Base-by-base conservation (phyloP, 1,284 basidiomycete genomes). In the Cutaneotrichosporon mucoides region DNA sequence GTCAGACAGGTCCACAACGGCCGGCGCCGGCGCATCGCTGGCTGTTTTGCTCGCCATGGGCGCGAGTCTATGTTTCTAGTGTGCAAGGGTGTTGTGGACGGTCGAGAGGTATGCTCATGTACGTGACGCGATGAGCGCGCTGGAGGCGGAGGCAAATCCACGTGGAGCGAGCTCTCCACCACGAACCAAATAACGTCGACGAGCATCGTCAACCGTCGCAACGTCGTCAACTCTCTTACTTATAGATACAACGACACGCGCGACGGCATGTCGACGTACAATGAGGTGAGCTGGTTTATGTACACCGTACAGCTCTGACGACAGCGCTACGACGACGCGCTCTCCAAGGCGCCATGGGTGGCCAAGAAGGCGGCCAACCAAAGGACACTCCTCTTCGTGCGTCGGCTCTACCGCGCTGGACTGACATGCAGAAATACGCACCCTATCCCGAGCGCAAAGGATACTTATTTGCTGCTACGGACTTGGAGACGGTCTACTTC, bases 381-480 rank as follows among this genome's bases (percentile, higher is more conserved):
- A 5, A 55, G 60, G 6, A 55, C 63, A 2, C 66, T 61, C 52
- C 60, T 72, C 24, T 62, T 72, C 44, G 67, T 68, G 43, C 35
- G 64, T 59, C 5, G 0, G 5, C 15, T 0, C 10, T 4, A n/a
- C 24, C 2, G 1, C 7, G 4, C 41, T 3, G 15, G 24, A 35
- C 49, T 58, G 37, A 24, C 24, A 24, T 24, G 24, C 52, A 70
- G 68, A 75, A 75, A 66, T 70, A 70, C 53, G 63, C 69, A 6
- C 57, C 62, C 0, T 68, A 69, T 37, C 68, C 71, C 0, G 64
- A 68, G 13, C 48, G 68, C 36, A 59, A 65, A 24, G 69, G 72
- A 4, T 75, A 73, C 46, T 52, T 73, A 6, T 60, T 73, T 16
- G 52, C 71, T 11, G 70, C 67, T 3, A 73, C 71, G 1, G 67